Evolutionary conservation across 352 stramenopile species (phyloP).

Genomic region (Halophytophthora polymorphica): DNA sequence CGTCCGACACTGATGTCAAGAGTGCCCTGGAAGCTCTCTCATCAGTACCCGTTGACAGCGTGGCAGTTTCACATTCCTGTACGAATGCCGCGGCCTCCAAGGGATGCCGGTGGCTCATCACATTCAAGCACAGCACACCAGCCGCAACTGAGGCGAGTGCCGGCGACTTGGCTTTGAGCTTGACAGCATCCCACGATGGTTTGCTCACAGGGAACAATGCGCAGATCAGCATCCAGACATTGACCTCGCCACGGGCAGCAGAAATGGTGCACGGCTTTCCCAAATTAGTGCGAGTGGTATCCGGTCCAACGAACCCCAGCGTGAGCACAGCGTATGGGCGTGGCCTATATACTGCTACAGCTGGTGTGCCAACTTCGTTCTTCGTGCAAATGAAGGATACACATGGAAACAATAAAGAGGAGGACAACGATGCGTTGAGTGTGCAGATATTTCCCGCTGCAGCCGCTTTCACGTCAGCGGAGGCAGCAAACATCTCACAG

Average conservation of each 20-base stretch:
- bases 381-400: slow-evolving; percentile 83
- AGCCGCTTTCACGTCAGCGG: slow-evolving; percentile 17
- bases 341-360: slow-evolving; percentile 54
- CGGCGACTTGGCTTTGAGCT: slow-evolving; percentile 13
- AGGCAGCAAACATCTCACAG: slow-evolving; percentile 27
- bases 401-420: slow-evolving; percentile 73
- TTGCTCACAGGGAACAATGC: slow-evolving; percentile 74
- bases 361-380: slow-evolving; percentile 53
- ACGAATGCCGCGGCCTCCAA: slow-evolving; percentile 32
- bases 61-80: slow-evolving; percentile 33
- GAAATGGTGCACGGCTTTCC: slow-evolving; percentile 63
- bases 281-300: slow-evolving; percentile 51
- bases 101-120: slow-evolving; percentile 75
- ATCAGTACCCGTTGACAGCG: slow-evolving; percentile 39
- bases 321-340: slow-evolving; percentile 65
- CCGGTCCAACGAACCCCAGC: slow-evolving; percentile 61
- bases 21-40: slow-evolving; percentile 61
- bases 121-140: slow-evolving; percentile 30
- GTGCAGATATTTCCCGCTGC: slow-evolving; percentile 51
- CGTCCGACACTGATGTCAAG: slow-evolving; percentile 33
- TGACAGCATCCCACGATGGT: slow-evolving; percentile 53
- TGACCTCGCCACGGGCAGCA: slow-evolving; percentile 28
- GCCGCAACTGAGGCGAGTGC: background rate
- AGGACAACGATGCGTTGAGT: slow-evolving; percentile 23
- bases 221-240: slow-evolving; percentile 18